These are phyloP conservation scores for Lactuca saligna DNA, from an alignment of 129 eudicot species.

Conservation along the genomic window DNA sequence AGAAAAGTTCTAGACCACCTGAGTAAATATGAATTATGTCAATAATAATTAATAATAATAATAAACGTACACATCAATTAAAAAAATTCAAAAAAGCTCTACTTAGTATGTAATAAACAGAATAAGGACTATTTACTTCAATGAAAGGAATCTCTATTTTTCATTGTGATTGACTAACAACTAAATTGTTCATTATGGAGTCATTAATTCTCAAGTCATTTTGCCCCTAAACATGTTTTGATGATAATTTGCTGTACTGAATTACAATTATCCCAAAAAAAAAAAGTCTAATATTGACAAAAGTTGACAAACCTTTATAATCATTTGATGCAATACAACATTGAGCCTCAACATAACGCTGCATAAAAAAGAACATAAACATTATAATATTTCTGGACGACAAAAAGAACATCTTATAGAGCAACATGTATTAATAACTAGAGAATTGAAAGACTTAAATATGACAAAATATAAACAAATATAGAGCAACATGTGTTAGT, in stretches of 20 bases:
- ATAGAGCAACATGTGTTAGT: background rate
- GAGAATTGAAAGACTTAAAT: slow-evolving; percentile 1
- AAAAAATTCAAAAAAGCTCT: background rate
- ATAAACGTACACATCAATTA: background rate
- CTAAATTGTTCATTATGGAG: background rate
- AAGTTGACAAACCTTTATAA: slow-evolving; percentile 69
- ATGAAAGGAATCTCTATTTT: background rate
- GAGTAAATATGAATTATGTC: slow-evolving; percentile 30
- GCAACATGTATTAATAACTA: background rate
- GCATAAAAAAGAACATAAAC: slow-evolving; percentile 33
- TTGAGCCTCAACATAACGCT: slow-evolving; percentile 97
- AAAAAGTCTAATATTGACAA: slow-evolving; percentile 7
- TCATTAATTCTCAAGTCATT: background rate
- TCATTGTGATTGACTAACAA: background rate
- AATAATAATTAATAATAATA: background rate
- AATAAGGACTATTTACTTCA: background rate
- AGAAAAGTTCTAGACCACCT: slow-evolving; percentile 88
- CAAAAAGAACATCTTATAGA: background rate
- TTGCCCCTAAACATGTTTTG: background rate
- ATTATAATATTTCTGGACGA: background rate
- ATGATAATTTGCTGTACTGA: background rate
- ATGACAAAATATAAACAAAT: slow-evolving; percentile 1
- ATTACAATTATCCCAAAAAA: slow-evolving; percentile 15
- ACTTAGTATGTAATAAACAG: background rate
- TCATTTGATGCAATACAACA: slow-evolving; percentile 92